Conservation (phyloP, 768 basidiomycete genomes). For the Suillus tomentosus region DNA sequence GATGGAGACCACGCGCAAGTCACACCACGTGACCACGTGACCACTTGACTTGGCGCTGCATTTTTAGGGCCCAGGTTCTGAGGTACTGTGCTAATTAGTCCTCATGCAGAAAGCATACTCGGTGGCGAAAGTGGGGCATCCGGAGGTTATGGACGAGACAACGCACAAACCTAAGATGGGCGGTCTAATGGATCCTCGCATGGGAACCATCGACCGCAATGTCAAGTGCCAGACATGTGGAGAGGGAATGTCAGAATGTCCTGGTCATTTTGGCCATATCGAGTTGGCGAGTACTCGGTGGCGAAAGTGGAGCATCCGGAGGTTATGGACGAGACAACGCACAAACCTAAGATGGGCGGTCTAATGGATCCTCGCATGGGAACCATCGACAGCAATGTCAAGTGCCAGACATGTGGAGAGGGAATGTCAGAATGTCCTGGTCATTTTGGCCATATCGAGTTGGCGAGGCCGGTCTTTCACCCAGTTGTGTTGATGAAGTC, state of each 20-base stretch:
- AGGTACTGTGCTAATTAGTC: slow-evolving; percentile 13
- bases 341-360: slow-evolving; percentile 89
- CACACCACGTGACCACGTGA: too few relatives aligned
- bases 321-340: slow-evolving; percentile 61
- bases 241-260: too few relatives aligned
- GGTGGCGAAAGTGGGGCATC: slow-evolving; percentile 97
- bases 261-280: too few relatives aligned
- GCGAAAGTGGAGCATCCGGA: too few relatives aligned
- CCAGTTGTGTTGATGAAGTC: slow-evolving; percentile 61
- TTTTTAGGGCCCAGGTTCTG: too few relatives aligned
- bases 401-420: slow-evolving; percentile 99
- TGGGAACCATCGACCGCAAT: too few relatives aligned
- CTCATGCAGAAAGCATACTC: slow-evolving; percentile 90
- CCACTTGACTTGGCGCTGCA: too few relatives aligned
- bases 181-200: too few relatives aligned
- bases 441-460: slow-evolving; percentile 98
- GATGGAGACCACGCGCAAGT: too few relatives aligned
- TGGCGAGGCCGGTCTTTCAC: slow-evolving; percentile 96
- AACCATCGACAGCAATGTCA: slow-evolving; percentile 95
- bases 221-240: too few relatives aligned
- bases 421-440: slow-evolving; percentile 99
- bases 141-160: slow-evolving; percentile 86
- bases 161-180: too few relatives aligned
- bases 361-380: slow-evolving; percentile 99
- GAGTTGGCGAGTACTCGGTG: too few relatives aligned